Evolutionary conservation across 208 protist genomes (phyloP).

Genomic region (Trypanosoma melophagium): DNA sequence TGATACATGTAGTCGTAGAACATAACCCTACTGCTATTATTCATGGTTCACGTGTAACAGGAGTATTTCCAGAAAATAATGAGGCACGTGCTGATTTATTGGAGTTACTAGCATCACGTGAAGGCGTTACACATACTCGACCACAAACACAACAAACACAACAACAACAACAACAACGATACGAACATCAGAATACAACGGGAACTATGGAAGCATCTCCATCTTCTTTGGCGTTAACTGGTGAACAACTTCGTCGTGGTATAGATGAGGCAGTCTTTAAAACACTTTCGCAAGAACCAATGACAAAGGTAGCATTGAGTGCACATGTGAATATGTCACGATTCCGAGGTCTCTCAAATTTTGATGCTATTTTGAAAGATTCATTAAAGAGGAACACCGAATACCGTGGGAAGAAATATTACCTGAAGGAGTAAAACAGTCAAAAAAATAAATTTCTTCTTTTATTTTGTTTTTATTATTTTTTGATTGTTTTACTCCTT

Average conservation of each 20-base stretch:
- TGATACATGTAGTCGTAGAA: conserved; percentile 22
- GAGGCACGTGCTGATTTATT: conserved; percentile 30
- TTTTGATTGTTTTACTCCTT: conserved; percentile 5
- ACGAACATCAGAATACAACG: neutral
- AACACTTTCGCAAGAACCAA: conserved; percentile 35
- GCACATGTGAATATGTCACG: conserved; percentile 36
- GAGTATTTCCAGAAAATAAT: conserved; percentile 45
- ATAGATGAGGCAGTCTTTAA: conserved; percentile 50
- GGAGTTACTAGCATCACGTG: conserved; percentile 23
- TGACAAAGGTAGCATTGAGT: conserved; percentile 42
- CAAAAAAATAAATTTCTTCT: neutral
- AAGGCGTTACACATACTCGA: conserved; percentile 28
- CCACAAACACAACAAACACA: neutral
- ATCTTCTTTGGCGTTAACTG: conserved; percentile 13
- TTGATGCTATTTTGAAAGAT: conserved; percentile 56
- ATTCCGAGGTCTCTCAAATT: conserved; percentile 35
- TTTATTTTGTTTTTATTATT: conserved; percentile 2
- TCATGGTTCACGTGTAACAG: conserved; percentile 64
- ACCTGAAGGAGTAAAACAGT: conserved; percentile 40
- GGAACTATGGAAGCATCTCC: neutral
- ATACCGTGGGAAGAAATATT: conserved; percentile 62
- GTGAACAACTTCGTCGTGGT: conserved; percentile 34
- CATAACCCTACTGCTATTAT: conserved; percentile 72
- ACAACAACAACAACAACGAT: neutral
- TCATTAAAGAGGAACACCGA: conserved; percentile 55